phyloP scores from a whole-genome alignment of 805 yeast species.

The Wickerhamomyces subpelliculosus region DNA sequence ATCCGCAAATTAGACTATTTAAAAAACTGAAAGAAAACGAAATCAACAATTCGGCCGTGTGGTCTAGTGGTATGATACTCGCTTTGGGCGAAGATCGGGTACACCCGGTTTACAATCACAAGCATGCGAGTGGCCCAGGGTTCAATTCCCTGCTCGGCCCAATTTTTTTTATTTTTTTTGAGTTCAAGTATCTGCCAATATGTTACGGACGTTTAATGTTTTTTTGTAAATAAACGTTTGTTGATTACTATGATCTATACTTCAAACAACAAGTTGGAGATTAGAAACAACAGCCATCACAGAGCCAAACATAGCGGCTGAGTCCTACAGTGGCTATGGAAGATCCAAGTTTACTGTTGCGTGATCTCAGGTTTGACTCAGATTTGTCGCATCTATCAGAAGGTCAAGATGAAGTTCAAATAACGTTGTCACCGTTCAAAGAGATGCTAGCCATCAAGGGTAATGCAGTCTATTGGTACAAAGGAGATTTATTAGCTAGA shows the following conservation, averaged over 20 bases:
- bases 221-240: background rate
- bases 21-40: background rate
- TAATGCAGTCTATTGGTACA: constrained; percentile 39
- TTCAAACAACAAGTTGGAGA: no score
- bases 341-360: background rate
- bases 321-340: background rate
- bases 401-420: background rate
- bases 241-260: no score
- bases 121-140: constrained; percentile 28
- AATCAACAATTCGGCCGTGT: constrained; percentile 19
- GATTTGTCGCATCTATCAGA: background rate
- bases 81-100: constrained; percentile 24
- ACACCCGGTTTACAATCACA: constrained; percentile 7
- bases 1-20: background rate
- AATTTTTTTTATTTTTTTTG: constrained; percentile 8
- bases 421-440: constrained; percentile 8
- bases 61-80: constrained; percentile 29
- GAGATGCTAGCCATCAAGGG: constrained; percentile 30
- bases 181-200: background rate
- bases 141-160: constrained; percentile 29
- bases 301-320: background rate
- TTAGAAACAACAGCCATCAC: background rate
- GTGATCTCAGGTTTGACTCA: background rate
- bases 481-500: constrained; percentile 43
- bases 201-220: background rate